Evolutionary conservation across 495 filamentous ascomycete genomes (phyloP), one percentile per base, ranked within the genome.

Genomic region (Margaritispora aquatica): DNA sequence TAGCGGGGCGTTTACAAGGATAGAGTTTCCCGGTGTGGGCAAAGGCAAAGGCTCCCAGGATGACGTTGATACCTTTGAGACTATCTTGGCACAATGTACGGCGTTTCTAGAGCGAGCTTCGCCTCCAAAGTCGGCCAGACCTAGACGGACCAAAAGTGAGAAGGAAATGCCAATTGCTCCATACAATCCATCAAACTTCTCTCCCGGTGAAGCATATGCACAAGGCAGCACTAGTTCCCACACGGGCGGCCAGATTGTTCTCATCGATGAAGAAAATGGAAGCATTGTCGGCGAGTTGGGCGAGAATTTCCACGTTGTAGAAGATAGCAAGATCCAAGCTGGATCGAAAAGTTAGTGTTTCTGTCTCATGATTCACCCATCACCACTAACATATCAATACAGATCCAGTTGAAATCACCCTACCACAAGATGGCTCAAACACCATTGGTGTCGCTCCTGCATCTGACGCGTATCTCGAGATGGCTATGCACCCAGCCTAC

Each of bases 11-110:
- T 97, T 97, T 66, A 96, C 92, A 26, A 80, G 89, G 27, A 90
- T 97, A 63, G 87, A 95, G 69, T 96, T 97, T 61, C 92, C 92
- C 1, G 68, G 78, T 3, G 77, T 90, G 10, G 89, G 89, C 11
- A 78, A 76, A 51, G 77, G 80, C 31, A 83, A 82, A 55, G 84
- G 86, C 24, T 83, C 87, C 2, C 92, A 97, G 72, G 92, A 97
- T 66, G 92, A 97, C 70, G 79, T 96, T 24, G 92, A 97, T 70
- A 97, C 92, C 0, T 97, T 97, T 67, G 92, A 97, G 76, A 96
- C 92, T 2, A 97, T 97, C 55, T 79, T 97, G 38, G 92, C 92
- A 26, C 92, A 97, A 73, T 97, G 92, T 69, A 97, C 92, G 13
- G 91, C 92, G 0, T 97, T 97, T 70, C 79, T 93, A 9, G 92